Evolutionary conservation across 2,329 filamentous ascomycete genomes (phyloP), one percentile per base, ranked within the genome.

Genomic region (Epichloe typhina): DNA sequence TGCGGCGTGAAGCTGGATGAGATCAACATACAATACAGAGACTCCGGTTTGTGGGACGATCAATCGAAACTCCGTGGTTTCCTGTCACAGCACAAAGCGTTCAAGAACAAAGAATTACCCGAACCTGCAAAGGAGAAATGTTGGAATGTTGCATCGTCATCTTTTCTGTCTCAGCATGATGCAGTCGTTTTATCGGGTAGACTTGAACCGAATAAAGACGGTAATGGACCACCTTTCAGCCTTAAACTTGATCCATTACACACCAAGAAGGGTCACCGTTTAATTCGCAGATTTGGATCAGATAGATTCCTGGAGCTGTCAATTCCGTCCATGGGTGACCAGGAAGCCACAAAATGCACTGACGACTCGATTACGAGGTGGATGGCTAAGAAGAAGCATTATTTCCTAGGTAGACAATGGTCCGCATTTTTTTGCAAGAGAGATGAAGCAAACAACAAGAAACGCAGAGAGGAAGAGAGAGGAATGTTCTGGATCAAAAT

Each of bases 281-380:
- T 83, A 0, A 65, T 66, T 19, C 72, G 80, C 12, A 72, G 72
- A 4, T 81, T 80, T 55, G 79, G 80, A 0, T 62, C 72, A 0
- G 79, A 83, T 54, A 70, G 80, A 0, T 82, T 82, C 44, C 53
- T 83, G 1, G 76, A 82, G 49, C 52, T 83, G 0, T 59, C 71
- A 4, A 65, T 82, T 5, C 78, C 79, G 0, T 68, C 68, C 0
- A 65, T 71, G 0, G 63, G 58, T 1, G 62, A 57, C 2, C 57
- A 60, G 0, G 62, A 66, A 0, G 47, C 54, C 0, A 46, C 63
- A 0, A 52, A 69, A 2, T 65, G 61, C 15, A 57, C 69, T 1
- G 58, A 67, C 1, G 55, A 68, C 0, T 55, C 65, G 0, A 59
- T 68, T 23, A 51, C 61, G 0, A 44, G 52, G 9, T 68, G 66